These are phyloP conservation scores for Cynanchum wilfordii DNA, from an alignment of 257 asterid species.

Conservation along the genomic window DNA sequence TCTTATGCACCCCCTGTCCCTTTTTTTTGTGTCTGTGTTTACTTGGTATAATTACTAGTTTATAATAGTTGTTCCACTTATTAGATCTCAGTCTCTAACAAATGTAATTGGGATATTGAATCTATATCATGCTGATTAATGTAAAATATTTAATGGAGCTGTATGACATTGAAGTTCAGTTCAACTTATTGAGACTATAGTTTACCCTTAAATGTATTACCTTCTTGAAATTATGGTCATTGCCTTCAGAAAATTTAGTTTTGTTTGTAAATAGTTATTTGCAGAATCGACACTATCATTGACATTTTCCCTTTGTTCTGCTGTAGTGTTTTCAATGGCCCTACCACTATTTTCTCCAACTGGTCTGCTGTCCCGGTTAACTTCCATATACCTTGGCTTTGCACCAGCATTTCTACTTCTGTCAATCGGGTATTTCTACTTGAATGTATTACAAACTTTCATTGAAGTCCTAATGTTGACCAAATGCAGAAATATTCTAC, in stretches of 20 bases:
- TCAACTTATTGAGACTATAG: not conserved
- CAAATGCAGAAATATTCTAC: slow-evolving; percentile 7
- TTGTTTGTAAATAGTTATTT: not conserved
- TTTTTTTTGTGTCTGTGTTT: slow-evolving; percentile 5
- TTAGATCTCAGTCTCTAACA: not conserved
- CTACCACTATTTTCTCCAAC: slow-evolving; percentile 86
- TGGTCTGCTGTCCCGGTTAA: slow-evolving; percentile 72
- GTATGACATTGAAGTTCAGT: not conserved
- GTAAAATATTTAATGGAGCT: not conserved
- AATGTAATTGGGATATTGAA: not conserved
- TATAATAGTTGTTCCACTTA: not conserved
- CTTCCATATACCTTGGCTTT: slow-evolving; percentile 85
- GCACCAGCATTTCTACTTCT: slow-evolving; percentile 95
- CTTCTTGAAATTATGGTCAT: not conserved
- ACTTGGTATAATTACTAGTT: not conserved
- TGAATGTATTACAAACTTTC: not conserved
- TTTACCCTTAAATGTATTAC: not conserved
- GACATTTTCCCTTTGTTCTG: slow-evolving; percentile 2
- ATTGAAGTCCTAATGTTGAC: not conserved
- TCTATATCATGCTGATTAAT: not conserved
- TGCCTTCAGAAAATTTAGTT: not conserved
- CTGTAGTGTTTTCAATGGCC: slow-evolving; percentile 63
- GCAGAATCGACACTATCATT: not conserved
- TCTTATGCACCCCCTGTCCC: not conserved
- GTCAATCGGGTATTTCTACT: slow-evolving; percentile 75